Conservation (phyloP, 371 early-diverging fungal species). For the Lichtheimia ramosa region DNA sequence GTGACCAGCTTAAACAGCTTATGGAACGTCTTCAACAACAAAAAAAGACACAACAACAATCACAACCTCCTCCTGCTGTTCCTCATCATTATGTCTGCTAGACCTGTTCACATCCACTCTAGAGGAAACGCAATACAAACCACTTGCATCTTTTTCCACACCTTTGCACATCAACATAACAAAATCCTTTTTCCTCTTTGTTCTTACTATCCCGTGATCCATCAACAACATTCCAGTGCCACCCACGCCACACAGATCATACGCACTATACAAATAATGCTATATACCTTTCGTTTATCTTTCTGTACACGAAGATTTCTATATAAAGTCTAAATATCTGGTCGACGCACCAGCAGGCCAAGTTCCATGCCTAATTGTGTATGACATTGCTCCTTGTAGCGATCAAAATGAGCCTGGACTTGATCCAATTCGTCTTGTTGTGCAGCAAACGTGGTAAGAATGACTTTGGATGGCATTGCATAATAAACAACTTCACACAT, state of each 20-base stretch:
- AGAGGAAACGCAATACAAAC: too few species aligned
- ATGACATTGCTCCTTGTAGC: neutral
- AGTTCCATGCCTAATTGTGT: constrained; percentile 3
- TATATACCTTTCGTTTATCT: neutral
- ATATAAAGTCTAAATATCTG: neutral
- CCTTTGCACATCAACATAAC: neutral
- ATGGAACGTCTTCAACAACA: constrained; percentile 1
- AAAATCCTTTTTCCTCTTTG: neutral
- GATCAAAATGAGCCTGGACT: neutral
- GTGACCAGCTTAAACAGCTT: constrained; percentile 1
- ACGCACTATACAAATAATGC: neutral
- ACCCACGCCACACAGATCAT: neutral
- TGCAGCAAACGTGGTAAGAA: constrained; percentile 6
- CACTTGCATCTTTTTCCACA: neutral
- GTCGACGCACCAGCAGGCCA: constrained; percentile 1
- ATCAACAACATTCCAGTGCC: neutral
- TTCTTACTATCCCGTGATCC: neutral
- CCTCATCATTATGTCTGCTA: neutral
- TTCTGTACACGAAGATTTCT: neutral
- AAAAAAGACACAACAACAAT: neutral
- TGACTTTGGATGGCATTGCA: neutral
- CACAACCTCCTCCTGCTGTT: neutral
- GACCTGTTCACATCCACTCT: neutral
- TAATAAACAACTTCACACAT: constrained; percentile 61
- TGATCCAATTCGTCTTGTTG: neutral